Base-by-base conservation (phyloP, 73 alveolate species). In the Tetrahymena borealis region DNA sequence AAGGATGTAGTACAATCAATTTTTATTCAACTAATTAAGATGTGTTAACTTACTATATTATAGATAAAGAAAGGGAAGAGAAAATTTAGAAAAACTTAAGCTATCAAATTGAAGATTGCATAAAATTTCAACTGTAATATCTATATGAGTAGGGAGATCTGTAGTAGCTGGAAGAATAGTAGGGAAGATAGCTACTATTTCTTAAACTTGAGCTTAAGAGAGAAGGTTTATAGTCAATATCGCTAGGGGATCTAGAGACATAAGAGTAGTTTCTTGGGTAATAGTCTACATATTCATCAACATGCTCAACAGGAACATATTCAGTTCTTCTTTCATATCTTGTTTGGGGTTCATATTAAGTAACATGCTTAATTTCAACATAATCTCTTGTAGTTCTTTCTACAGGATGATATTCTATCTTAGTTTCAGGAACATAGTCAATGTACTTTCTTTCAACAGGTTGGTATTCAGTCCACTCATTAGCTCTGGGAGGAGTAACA, bases 321-420 rank as follows among this genome's bases (percentile, higher is more conserved):
- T 93, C 95, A 32, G 91, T 91, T 85, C 95, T 79, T 93, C 93
- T 93, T 41, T 93, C 95, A 0, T 39, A 20, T 93, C 95, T 93
- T 78, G 95, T 91, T 12, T 79, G 90, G 20, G 95, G 95, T 32
- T 79, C 95, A 90, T 93, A 93, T 39, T 85, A 90, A 40, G 93
- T 93, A 18, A 78, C 90, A 93, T 93, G 95, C 40, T 93, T 92
- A n/a, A 93, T 92, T 93, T 93, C 95, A 35, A 93, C 93, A 85
- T 93, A 93, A 20, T 93, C 95, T 85, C 91, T 93, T 39, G 90
- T 79, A 16, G 91, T 93, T 40, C 95, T 93, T 33, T 93, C 95
- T 12, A 93, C 95, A 31, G 95, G 95, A 35, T 39, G 78, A 32
- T 93, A 93, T 93, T 93, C 95, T 11, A 93, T 90, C 78, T 92